phyloP scores from a whole-genome alignment of 345 rosid genomes.

The Microthlaspi erraticum region DNA sequence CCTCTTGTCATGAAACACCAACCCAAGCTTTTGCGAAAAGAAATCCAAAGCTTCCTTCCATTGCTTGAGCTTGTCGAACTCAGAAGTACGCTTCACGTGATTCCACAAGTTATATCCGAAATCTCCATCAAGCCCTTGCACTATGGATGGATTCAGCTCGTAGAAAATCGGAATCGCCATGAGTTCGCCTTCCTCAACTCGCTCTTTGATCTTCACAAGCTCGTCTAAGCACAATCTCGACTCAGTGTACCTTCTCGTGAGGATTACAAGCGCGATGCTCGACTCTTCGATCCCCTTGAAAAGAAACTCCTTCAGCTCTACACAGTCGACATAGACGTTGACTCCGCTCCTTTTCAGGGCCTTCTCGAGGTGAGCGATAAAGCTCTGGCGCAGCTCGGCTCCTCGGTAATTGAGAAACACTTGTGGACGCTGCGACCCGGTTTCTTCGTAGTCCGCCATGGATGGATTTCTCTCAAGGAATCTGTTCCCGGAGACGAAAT shows the following conservation, averaged over 20 bases:
- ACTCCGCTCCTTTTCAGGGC: neutral
- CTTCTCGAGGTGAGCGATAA: neutral
- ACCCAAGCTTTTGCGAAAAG: neutral
- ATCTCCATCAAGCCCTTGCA: neutral
- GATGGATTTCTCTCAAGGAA: neutral
- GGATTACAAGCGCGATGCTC: neutral
- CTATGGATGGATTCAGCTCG: neutral
- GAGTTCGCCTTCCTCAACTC: neutral
- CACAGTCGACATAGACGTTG: neutral
- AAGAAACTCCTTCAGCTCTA: too few species aligned
- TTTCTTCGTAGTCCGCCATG: neutral
- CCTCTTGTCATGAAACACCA: neutral
- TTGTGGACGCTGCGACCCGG: neutral
- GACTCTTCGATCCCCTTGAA: neutral
- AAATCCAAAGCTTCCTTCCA: constrained; percentile 33
- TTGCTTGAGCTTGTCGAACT: neutral
- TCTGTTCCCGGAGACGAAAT: neutral
- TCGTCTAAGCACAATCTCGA: neutral
- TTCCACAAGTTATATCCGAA: neutral
- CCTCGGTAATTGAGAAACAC: neutral
- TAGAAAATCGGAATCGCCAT: constrained; percentile 7
- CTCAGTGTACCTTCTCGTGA: neutral
- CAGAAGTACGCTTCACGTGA: neutral
- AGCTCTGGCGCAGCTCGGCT: neutral
- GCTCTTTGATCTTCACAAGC: constrained; percentile 16